These are phyloP conservation scores for Xerocomellus amylosporus DNA, from an alignment of 768 basidiomycete genomes.

Conservation along the genomic window DNA sequence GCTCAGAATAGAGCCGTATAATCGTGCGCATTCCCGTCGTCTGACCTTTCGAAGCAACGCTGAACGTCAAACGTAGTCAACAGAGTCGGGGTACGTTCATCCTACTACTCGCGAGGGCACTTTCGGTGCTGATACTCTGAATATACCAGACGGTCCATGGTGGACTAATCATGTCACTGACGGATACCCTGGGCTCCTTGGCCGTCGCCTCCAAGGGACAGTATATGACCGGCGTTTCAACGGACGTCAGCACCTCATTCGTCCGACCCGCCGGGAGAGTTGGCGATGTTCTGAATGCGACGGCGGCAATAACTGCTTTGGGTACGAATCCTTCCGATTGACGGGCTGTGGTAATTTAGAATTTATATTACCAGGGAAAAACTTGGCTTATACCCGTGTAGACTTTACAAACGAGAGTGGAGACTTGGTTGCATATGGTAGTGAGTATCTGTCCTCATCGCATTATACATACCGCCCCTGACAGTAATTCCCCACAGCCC, in stretches of 20 bases:
- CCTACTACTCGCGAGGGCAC: neutral
- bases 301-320: slow-evolving; percentile 64
- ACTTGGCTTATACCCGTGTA: slow-evolving; percentile 75
- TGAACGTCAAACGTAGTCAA: slow-evolving; percentile 51
- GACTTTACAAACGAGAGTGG: slow-evolving; percentile 68
- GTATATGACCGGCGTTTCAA: slow-evolving; percentile 86
- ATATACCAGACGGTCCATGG: slow-evolving; percentile 62
- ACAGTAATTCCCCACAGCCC: slow-evolving; percentile 46
- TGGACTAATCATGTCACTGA: slow-evolving; percentile 76
- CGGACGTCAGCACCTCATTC: slow-evolving; percentile 77
- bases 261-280: slow-evolving; percentile 70
- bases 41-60: neutral
- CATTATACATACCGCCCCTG: neutral
- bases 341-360: neutral
- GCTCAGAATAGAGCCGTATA: slow-evolving; percentile 70
- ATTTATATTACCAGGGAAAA: slow-evolving; percentile 52
- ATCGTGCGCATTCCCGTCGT: slow-evolving; percentile 45
- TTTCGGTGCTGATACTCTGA: neutral
- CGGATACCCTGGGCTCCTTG: slow-evolving; percentile 81
- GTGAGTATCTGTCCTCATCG: slow-evolving; percentile 40
- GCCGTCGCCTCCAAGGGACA: slow-evolving; percentile 81
- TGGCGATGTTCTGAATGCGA: slow-evolving; percentile 65
- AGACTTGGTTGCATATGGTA: slow-evolving; percentile 76
- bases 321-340: slow-evolving; percentile 38
- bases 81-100: slow-evolving; percentile 64